Percentiles rank a stretch among this genome's conserved stretches.
Evolutionary conservation across 495 filamentous ascomycete species (phyloP).

Genomic region (Hypoxylon cercidicola): DNA sequence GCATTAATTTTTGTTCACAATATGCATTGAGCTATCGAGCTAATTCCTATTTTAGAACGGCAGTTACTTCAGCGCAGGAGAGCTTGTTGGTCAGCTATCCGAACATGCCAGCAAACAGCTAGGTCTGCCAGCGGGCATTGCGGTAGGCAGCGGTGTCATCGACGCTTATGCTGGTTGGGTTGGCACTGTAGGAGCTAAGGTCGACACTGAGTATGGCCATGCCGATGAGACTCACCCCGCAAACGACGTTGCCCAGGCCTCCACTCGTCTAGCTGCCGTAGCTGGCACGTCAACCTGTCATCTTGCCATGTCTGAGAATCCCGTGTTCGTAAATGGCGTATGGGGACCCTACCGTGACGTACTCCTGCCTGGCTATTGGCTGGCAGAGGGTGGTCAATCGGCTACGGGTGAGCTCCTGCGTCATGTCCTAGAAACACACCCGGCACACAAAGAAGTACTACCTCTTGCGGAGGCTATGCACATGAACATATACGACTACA

Average conservation of each 20-base stretch:
- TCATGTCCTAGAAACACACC: conserved; percentile 92
- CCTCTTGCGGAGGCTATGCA: conserved; percentile 80
- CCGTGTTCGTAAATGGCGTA: conserved; percentile 91
- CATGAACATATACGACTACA: conserved; percentile 89
- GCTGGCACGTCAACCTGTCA: conserved; percentile 98
- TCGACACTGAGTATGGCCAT: conserved; percentile 70
- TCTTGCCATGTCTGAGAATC: conserved; percentile 89
- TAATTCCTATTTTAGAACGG: conserved; percentile 73
- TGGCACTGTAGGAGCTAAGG: conserved; percentile 96
- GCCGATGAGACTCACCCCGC: conserved; percentile 68
- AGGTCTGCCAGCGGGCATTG: conserved; percentile 86
- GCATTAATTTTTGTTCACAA: background rate
- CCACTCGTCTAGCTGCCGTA: conserved; percentile 91
- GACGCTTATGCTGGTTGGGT: conserved; percentile 99
- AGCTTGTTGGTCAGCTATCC: conserved; percentile 84
- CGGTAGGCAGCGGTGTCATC: conserved; percentile 94
- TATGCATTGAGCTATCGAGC: conserved; percentile 33
- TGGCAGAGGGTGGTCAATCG: conserved; percentile 95
- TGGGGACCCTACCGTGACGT: conserved; percentile 98
- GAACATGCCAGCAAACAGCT: conserved; percentile 85
- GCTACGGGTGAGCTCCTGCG: conserved; percentile 94
- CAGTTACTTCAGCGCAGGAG: conserved; percentile 86
- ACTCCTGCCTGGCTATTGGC: conserved; percentile 89
- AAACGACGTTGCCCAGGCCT: conserved; percentile 90
- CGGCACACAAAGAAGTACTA: conserved; percentile 80